Evolutionary conservation across 2,329 filamentous ascomycete species (phyloP).

Genomic region (Cytospora leucostoma): DNA sequence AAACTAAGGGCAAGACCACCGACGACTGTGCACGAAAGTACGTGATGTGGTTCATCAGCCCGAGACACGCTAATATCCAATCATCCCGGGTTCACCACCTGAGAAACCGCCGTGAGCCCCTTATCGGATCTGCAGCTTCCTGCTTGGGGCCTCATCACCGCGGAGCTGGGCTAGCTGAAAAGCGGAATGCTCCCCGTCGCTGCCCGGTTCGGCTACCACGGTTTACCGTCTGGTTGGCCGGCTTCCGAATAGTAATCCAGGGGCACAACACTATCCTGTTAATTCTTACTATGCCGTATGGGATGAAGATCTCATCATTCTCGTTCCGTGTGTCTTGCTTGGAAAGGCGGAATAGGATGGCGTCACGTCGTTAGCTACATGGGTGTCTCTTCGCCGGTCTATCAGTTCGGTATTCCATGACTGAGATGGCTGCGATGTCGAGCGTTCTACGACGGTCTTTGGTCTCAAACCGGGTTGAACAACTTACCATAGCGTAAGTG

Average conservation of each 20-base stretch:
- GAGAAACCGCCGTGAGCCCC: slow-evolving; percentile 1
- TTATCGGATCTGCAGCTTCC: slow-evolving; percentile 13
- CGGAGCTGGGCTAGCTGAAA: background rate
- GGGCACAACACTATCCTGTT: background rate
- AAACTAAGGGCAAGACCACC: slow-evolving; percentile 11
- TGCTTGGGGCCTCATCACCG: slow-evolving; percentile 7
- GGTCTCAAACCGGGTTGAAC: no score
- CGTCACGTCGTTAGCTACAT: background rate
- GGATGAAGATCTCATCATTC: slow-evolving; percentile 11
- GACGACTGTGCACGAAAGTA: background rate
- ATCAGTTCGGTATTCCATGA: no score
- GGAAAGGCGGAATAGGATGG: background rate
- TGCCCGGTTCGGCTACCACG: slow-evolving; percentile 11
- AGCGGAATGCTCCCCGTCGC: slow-evolving; percentile 1
- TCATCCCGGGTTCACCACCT: slow-evolving; percentile 4
- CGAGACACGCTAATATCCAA: slow-evolving; percentile 13
- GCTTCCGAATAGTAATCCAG: slow-evolving; percentile 13
- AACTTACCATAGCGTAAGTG: no score
- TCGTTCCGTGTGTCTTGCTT: slow-evolving; percentile 11
- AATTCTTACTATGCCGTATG: background rate
- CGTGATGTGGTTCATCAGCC: slow-evolving; percentile 6
- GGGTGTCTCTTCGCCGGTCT: slow-evolving; percentile 17
- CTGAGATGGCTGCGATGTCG: no score
- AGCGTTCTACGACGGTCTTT: no score
- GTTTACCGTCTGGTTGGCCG: slow-evolving; percentile 16